Base-by-base conservation (phyloP, 164 flowering plant genomes). In the Vitis cinerea region DNA sequence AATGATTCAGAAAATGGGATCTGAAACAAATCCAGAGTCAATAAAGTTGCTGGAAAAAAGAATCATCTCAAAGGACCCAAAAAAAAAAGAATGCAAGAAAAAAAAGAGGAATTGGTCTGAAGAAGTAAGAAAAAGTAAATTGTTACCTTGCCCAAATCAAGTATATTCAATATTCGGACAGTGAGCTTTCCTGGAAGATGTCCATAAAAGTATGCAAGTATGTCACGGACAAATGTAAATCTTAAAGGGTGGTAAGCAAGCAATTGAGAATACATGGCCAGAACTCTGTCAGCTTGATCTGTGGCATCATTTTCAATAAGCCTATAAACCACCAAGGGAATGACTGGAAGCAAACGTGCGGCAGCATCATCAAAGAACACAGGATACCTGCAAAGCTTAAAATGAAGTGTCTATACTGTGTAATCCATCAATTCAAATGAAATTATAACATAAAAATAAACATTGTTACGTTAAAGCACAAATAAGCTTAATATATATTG, bases 1-100 rank as follows among this genome's bases (percentile, higher is more conserved):
- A 95, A 95, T 65, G 97, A 90, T 75, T 93, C 98, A 10, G 98
- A 91, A 77, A 95, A 90, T 31, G 99, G 98, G 15, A 93, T 89
- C 99, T 95, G 89, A 71, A 77, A 63, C 16, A 77, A 70, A 76
- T 55, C 30, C 16, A 11, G 10, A 70, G 66, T 70, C 5, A 64
- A 48, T 17, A 71, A 49, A 15, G 3, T 16, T 62, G 11, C 9
- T 17, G 16, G 49, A 56, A 66, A 31, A 56, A 69, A 14, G 30
- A 59, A 72, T 16, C 9, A 50, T 13, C 13, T 7, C 12, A 53
- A 17, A 14, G 31, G 4, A 59, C 44, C 44, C 44, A 4, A 37
- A 7, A 67, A 59, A 71, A 11, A 23, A 23, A 23, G 27, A 23
- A 23, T 44, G 37, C 56, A 52, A 44, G 11, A 19, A 48, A 23